Base-by-base conservation (phyloP, 139 green algal genomes). In the Chlamydomonas urium region DNA sequence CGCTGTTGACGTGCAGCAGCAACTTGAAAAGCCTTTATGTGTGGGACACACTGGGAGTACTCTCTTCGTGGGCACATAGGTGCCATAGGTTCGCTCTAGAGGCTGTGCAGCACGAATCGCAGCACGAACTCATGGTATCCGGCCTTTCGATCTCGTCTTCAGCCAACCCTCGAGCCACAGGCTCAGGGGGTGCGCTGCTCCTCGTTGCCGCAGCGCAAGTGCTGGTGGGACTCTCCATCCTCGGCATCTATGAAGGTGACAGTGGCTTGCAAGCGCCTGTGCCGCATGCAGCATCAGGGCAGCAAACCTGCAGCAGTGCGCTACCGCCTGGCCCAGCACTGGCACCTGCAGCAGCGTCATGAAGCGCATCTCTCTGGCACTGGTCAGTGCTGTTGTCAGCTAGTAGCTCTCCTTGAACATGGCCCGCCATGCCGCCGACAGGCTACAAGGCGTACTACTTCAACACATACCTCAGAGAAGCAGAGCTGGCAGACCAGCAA, bases 391-490 rank as follows among this genome's bases (percentile, higher is more conserved):
- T n/a, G n/a, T n/a, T n/a, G n/a, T n/a, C n/a, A n/a, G n/a, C n/a
- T n/a, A n/a, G n/a, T n/a, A n/a, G n/a, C n/a, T n/a, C n/a, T n/a
- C n/a, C n/a, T n/a, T n/a, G n/a, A n/a, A n/a, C n/a, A n/a, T n/a
- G n/a, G n/a, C n/a, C n/a, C n/a, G n/a, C n/a, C n/a, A n/a, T n/a
- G n/a, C n/a, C n/a, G n/a, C 8, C 60, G 5, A 50, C 63, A 61
- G 66, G 66, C 23, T 73, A 73, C 66, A 73, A 65, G 66, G 8
- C 8, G 3, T 71, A 71, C 65, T 71, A 61, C 65, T 71, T 37
- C 65, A 71, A 71, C 42, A 36, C 3, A 37, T 71, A 28, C n/a
- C 8, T 71, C 17, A 17, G 5, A 19, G 21, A 53, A 6, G 23
- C 34, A n/a, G n/a, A 35, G 4, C 26, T 60, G 23, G 61, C 31